A percentile compares a stretch with the other conserved stretches of the same genome.
Evolutionary conservation across 805 yeast species (phyloP).

Genomic region (Starmerella powellii): DNA sequence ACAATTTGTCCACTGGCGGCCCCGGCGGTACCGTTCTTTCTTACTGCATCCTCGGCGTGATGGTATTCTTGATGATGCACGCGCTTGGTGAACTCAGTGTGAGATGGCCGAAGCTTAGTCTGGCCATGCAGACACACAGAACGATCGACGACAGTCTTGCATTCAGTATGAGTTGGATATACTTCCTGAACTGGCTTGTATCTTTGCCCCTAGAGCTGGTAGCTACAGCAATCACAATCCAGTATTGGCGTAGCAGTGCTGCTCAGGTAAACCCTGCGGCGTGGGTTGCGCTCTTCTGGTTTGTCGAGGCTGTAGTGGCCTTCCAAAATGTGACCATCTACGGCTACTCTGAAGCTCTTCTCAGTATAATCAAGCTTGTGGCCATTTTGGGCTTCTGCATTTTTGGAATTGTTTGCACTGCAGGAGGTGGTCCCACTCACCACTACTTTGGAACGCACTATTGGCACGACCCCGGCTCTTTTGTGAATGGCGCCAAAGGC

Average conservation of each 20-base stretch:
- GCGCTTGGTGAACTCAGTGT: constrained; percentile 63
- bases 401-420: constrained; percentile 42
- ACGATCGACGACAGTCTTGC: constrained; percentile 58
- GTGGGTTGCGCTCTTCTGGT: constrained; percentile 48
- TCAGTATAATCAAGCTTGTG: constrained; percentile 45
- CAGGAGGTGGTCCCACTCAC: constrained; percentile 49
- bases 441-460: constrained; percentile 46
- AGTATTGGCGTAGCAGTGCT: constrained; percentile 36
- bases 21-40: constrained; percentile 51
- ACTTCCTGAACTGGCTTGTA: constrained; percentile 52
- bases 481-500: constrained; percentile 53
- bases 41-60: constrained; percentile 47
- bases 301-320: constrained; percentile 38
- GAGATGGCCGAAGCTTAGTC: constrained; percentile 52
- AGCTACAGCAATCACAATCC: constrained; percentile 47
- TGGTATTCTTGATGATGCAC: constrained; percentile 51
- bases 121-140: constrained; percentile 48
- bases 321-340: constrained; percentile 46
- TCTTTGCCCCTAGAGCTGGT: constrained; percentile 55
- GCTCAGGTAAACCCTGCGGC: constrained; percentile 41
- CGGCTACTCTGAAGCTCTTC: constrained; percentile 57
- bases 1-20: constrained; percentile 43
- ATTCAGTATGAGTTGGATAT: constrained; percentile 63
- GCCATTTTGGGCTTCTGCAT: constrained; percentile 53
- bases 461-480: constrained; percentile 54